Evolutionary conservation across 768 basidiomycete genomes (phyloP), one percentile per base, ranked within the genome.

Genomic region (Pulveroboletus sp.): DNA sequence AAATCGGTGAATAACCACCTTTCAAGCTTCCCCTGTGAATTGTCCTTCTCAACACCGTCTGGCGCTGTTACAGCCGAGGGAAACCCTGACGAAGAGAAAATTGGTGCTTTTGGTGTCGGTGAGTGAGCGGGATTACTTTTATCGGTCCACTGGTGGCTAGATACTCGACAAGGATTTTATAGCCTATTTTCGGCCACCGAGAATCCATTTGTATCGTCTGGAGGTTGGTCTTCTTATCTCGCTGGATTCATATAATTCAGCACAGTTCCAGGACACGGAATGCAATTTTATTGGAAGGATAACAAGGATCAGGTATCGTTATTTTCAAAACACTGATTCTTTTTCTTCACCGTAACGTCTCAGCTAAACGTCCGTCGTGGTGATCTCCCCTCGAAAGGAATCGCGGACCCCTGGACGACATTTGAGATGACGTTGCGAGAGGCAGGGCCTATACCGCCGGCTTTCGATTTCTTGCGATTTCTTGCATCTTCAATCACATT

Each of bases 271-370:
- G 92, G 82, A 27, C 80, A 88, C 62, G 93, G 91, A 82, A 95
- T 95, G 93, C 86, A 84, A 0, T 97, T 96, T 65, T 89, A 94
- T 64, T 97, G 92, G 92, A 93, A 92, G 63, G 89, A 89, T 60
- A 87, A 86, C 59, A 90, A 88, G 60, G 91, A 93, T 61, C 91
- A 93, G 73, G 85, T 85, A 55, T 30, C 17, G 31, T 22, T 32
- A 8, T 40, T 38, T 23, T 24, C 7, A 19, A 8, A n/a, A 3
- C 8, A 19, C 1, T 12, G n/a, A 27, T 20, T 16, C 1, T 9
- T 43, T 20, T 12, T 41, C 43, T 58, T 47, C 26, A 54, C 40
- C 5, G 16, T 27, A 49, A 20, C 44, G 46, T 38, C 7, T 51
- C 9, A 92, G 86, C 76, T 97, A 2, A 88, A 85, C 57, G 93